Conservation (phyloP, 305 asterid genomes). For the Plantago coronopus region DNA sequence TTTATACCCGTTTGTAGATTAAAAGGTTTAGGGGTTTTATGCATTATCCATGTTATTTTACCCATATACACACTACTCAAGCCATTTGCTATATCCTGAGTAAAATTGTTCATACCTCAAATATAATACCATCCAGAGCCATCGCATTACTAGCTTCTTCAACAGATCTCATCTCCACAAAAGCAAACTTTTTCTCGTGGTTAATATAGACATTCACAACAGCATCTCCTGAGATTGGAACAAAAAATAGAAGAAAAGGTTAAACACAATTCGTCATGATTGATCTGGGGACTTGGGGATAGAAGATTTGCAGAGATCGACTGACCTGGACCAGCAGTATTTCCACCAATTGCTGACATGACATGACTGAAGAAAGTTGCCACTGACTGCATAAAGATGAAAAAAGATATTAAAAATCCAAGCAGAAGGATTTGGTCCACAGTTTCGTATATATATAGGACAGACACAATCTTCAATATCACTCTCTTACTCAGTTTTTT, state of each 20-base stretch:
- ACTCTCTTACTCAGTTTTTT: neutral
- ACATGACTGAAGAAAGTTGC: conserved; percentile 93
- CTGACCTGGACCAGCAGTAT: conserved; percentile 98
- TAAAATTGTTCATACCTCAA: conserved; percentile 57
- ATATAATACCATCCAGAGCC: conserved; percentile 96
- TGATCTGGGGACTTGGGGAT: conserved; percentile 3
- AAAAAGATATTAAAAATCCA: conserved; percentile 10
- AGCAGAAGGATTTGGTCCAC: conserved; percentile 11
- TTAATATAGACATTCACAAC: conserved; percentile 95
- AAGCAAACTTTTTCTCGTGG: conserved; percentile 96
- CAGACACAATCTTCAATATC: neutral
- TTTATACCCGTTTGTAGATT: too few relatives aligned
- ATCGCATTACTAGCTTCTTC: conserved; percentile 99
- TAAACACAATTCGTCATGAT: conserved; percentile 13
- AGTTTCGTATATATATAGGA: neutral
- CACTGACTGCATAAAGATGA: conserved; percentile 59
- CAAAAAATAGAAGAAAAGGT: neutral
- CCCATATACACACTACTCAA: neutral
- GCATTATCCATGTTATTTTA: too few relatives aligned
- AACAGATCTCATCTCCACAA: conserved; percentile 98
- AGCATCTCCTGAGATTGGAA: conserved; percentile 72
- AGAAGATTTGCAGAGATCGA: neutral
- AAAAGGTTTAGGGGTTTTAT: too few relatives aligned
- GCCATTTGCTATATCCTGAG: conserved; percentile 3
- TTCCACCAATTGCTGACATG: conserved; percentile 95